Conservation (phyloP, 1,139 yeast species). For the Hanseniaspora sp. region DNA sequence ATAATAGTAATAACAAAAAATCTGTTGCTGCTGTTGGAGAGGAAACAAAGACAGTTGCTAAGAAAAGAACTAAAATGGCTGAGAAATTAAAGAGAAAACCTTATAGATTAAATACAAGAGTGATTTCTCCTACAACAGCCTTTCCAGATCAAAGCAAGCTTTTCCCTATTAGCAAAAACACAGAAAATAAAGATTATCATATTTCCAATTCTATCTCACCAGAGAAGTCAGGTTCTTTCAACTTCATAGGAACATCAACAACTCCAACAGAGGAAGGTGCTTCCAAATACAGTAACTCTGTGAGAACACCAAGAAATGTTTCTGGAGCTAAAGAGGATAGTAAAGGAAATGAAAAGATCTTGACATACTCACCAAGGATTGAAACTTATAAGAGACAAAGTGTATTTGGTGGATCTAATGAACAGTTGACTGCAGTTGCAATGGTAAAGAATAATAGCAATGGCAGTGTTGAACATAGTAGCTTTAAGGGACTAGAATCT, state of each 20-base stretch:
- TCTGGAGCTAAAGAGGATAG: not conserved
- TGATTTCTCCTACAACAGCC: slow-evolving; percentile 11
- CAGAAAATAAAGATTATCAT: not conserved
- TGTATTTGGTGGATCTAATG: not conserved
- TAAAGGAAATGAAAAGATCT: not conserved
- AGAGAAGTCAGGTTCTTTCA: not conserved
- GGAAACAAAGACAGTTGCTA: not conserved
- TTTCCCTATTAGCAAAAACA: not conserved
- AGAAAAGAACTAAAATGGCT: slow-evolving; percentile 10
- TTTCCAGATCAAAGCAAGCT: not conserved
- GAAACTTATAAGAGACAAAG: not conserved
- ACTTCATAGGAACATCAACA: not conserved
- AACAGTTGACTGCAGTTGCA: not conserved
- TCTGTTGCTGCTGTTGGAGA: not conserved
- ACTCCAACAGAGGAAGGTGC: not conserved
- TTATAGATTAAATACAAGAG: slow-evolving; percentile 14
- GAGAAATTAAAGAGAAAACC: slow-evolving; percentile 15
- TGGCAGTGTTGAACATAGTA: too few species aligned
- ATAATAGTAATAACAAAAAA: not conserved
- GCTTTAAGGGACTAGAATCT: too few species aligned
- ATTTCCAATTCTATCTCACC: not conserved
- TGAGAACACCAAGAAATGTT: not conserved
- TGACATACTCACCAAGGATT: not conserved
- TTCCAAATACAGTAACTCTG: not conserved
- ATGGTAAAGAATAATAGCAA: not conserved